phyloP scores from a whole-genome alignment of 2,329 filamentous ascomycete genomes.

The Talaromyces sp. region DNA sequence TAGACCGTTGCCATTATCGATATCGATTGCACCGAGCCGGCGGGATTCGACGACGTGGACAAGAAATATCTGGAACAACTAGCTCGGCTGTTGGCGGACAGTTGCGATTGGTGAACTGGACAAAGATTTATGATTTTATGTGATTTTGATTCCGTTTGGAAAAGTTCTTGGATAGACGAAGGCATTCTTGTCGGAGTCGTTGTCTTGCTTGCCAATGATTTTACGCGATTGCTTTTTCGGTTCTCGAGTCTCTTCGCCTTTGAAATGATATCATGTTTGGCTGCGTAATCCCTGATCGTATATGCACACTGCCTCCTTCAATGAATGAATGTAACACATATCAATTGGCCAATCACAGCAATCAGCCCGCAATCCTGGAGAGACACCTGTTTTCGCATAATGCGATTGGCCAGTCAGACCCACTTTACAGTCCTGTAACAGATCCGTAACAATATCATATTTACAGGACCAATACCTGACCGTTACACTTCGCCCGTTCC shows the following conservation, averaged over 20 bases:
- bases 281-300: neutral
- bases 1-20: constrained; percentile 47
- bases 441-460: neutral
- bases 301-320: constrained; percentile 3
- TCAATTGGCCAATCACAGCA: constrained; percentile 4
- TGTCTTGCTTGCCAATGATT: neutral
- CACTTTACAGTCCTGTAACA: neutral
- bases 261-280: neutral
- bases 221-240: neutral
- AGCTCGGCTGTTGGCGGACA: constrained; percentile 35
- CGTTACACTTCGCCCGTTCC: neutral
- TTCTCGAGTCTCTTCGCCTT: neutral
- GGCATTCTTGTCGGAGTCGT: neutral
- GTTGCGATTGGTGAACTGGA: constrained; percentile 36
- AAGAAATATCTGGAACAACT: constrained; percentile 39
- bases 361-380: neutral
- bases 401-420: neutral
- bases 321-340: neutral
- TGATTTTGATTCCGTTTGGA: neutral
- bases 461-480: neutral
- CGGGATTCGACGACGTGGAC: constrained; percentile 44
- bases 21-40: constrained; percentile 41
- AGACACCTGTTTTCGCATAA: neutral
- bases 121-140: neutral
- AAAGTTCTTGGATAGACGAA: neutral